Evolutionary conservation across 257 asterid genomes (phyloP), one percentile per base, ranked within the genome.

Genomic region (Petrea volubilis): DNA sequence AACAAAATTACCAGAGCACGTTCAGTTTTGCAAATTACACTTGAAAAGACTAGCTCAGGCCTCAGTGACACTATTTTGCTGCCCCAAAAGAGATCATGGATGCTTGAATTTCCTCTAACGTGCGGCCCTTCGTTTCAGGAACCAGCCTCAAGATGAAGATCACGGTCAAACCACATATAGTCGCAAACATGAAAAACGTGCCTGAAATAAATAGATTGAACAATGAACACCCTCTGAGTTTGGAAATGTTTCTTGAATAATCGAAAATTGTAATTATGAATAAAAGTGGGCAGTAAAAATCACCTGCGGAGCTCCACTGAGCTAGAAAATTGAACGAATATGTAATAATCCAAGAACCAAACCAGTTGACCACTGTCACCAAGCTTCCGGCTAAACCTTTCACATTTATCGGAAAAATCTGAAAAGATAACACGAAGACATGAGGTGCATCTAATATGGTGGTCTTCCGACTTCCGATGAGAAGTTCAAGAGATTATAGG

Each of bases 331-430:
- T 91, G 51, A 91, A 91, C 0, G 96, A 86, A 74, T 80, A 87
- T 23, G 97, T 86, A 70, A 94, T 65, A 47, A 94, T 79, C 99
- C 97, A 94, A 31, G 92, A 81, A 62, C 97, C 90, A 40, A 89
- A 53, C 97, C 97, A 94, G 82, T 84, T 91, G 43, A 86, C 79
- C 71, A 91, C 91, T 46, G 96, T 88, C 80, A 91, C 99, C 29
- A 91, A 68, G 78, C 96, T 94, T 55, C 97, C 97, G 18, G 95
- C 97, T 49, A 75, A 49, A 29, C 97, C 97, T 83, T 94, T 91
- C 68, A 94, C 89, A 64, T 94, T 94, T 58, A 94, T 86, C 2
- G 97, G 97, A 62, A 94, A 94, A 49, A 94, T 86, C 97, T 91
- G 88, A 38, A 80, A 76, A 11, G 71, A 43, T 20, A 23, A 58